A percentile compares a stretch with the other conserved stretches of the same genome.
These are phyloP conservation scores for Petunia hybrid DNA, from an alignment of 305 asterid species.

Conservation along the genomic window DNA sequence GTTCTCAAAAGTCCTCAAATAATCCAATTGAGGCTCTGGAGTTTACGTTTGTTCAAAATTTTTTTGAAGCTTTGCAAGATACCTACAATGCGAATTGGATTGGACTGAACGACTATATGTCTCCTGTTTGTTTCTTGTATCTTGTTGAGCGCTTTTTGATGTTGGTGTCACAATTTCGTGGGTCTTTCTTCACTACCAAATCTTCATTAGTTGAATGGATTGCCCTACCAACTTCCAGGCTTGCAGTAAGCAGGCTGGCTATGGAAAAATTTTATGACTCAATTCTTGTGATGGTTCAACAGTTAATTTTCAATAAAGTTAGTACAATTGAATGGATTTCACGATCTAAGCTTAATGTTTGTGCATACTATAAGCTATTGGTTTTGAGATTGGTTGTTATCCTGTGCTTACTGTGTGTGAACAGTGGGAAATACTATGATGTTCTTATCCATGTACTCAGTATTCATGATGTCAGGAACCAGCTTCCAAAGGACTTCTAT, in stretches of 20 bases:
- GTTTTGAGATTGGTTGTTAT: conserved; percentile 54
- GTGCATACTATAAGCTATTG: conserved; percentile 45
- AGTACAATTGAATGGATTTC: conserved; percentile 51
- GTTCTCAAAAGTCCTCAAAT: conserved; percentile 31
- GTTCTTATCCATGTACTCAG: conserved; percentile 35
- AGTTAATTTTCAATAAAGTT: conserved; percentile 26
- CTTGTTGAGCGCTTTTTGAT: conserved; percentile 60
- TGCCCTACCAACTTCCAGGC: conserved; percentile 33
- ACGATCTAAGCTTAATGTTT: conserved; percentile 32
- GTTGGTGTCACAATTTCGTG: conserved; percentile 45
- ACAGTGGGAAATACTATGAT: conserved; percentile 40
- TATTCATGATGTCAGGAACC: conserved; percentile 26
- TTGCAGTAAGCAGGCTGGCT: conserved; percentile 23
- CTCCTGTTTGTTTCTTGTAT: conserved; percentile 62
- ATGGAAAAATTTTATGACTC: conserved; percentile 29
- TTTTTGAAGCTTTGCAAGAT: conserved; percentile 48
- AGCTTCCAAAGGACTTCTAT: conserved; percentile 47
- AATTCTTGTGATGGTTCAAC: conserved; percentile 34
- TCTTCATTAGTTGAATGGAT: conserved; percentile 58
- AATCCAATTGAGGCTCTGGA: conserved; percentile 44
- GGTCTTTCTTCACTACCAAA: conserved; percentile 50
- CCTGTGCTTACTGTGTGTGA: conserved; percentile 56
- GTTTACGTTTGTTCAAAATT: conserved; percentile 33
- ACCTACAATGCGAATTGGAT: conserved; percentile 42
- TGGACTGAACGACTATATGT: conserved; percentile 44